These are phyloP conservation scores for Globisporangium yorkense DNA, from an alignment of 352 stramenopile genomes.

Conservation along the genomic window DNA sequence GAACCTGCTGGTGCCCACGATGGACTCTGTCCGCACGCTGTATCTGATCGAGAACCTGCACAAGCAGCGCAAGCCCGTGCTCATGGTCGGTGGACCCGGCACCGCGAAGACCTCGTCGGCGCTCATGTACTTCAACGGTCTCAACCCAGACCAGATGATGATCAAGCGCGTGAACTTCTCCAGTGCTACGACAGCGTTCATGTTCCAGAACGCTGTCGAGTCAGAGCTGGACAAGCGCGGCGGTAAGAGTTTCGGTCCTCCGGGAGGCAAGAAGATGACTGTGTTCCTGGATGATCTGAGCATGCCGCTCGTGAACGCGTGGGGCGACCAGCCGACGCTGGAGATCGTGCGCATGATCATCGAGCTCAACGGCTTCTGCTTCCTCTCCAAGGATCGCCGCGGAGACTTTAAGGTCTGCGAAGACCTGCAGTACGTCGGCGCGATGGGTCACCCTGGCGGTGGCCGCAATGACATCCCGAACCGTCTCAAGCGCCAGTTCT, in stretches of 20 bases:
- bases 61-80: constrained; percentile 92
- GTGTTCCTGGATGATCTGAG: constrained; percentile 98
- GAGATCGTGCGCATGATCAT: constrained; percentile 98
- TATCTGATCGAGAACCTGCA: constrained; percentile 91
- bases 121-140: constrained; percentile 96
- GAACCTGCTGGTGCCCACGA: constrained; percentile 97
- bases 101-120: constrained; percentile 98
- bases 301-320: constrained; percentile 97
- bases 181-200: constrained; percentile 95
- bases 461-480: constrained; percentile 99
- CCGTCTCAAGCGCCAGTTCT: constrained; percentile 98
- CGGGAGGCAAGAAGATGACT: constrained; percentile 98
- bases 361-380: constrained; percentile 96
- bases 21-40: constrained; percentile 96
- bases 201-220: constrained; percentile 98
- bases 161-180: constrained; percentile 99
- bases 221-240: constrained; percentile 97
- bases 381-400: constrained; percentile 97
- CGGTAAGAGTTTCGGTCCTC: constrained; percentile 97
- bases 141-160: constrained; percentile 93
- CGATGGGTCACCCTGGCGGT: constrained; percentile 96
- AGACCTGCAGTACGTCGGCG: constrained; percentile 96
- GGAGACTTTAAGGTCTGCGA: constrained; percentile 98
- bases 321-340: constrained; percentile 97
- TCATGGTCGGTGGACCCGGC: constrained; percentile 96